These are phyloP conservation scores for Ceratocystis diversiconidia DNA, from an alignment of 2,329 filamentous ascomycete species.

Conservation along the genomic window DNA sequence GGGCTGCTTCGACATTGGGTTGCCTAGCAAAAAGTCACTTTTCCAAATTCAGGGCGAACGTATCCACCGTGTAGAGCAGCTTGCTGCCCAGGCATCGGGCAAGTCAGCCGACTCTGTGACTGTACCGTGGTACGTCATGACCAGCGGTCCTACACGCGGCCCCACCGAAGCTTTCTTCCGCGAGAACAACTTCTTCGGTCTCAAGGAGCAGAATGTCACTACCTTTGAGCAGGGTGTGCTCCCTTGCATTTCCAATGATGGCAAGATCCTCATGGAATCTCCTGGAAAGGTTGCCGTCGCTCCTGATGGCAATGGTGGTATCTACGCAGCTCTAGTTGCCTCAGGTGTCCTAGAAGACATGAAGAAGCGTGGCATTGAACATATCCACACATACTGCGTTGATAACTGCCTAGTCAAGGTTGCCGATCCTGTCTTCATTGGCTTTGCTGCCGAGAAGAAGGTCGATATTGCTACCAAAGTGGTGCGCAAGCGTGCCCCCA, in stretches of 20 bases:
- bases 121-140: constrained; percentile 99
- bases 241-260: constrained; percentile 92
- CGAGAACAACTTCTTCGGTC: constrained; percentile 79
- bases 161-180: constrained; percentile 91
- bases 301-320: constrained; percentile 90
- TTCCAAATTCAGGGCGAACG: constrained; percentile 97
- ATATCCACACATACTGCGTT: constrained; percentile 95
- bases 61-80: constrained; percentile 69
- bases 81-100: constrained; percentile 58
- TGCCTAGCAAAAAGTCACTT: constrained; percentile 82
- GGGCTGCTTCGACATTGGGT: constrained; percentile 91
- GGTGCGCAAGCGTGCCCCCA: constrained; percentile 94
- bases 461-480: constrained; percentile 98
- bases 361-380: constrained; percentile 74
- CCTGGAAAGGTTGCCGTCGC: constrained; percentile 88
- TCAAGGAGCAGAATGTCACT: constrained; percentile 69
- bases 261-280: constrained; percentile 86
- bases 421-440: constrained; percentile 91
- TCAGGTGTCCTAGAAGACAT: constrained; percentile 76
- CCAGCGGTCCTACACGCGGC: constrained; percentile 79
- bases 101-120: constrained; percentile 35
- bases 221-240: constrained; percentile 96
- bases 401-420: constrained; percentile 99
- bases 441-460: constrained; percentile 73
- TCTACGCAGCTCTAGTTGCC: constrained; percentile 80